Evolutionary conservation across 768 basidiomycete species (phyloP).

Genomic region (Panellus pusillus): DNA sequence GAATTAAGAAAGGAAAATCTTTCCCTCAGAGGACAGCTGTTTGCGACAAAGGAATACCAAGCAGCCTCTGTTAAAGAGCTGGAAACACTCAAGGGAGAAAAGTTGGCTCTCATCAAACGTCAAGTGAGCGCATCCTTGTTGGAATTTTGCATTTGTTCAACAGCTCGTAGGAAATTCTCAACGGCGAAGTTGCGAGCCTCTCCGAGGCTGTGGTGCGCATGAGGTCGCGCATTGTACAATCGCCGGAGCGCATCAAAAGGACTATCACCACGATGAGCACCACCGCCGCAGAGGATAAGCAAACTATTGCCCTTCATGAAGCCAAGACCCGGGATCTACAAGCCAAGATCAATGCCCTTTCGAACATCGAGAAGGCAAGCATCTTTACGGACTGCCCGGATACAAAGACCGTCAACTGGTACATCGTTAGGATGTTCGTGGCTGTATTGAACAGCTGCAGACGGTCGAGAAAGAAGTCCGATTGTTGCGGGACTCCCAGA

Average conservation of each 20-base stretch:
- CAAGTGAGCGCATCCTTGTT: conserved; percentile 43
- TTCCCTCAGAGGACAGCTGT: conserved; percentile 60
- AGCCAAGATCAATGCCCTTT: conserved; percentile 67
- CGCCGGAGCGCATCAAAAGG: conserved; percentile 85
- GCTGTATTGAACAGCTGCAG: conserved; percentile 75
- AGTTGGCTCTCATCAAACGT: conserved; percentile 58
- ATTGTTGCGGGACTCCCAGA: conserved; percentile 62
- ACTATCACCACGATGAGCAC: conserved; percentile 76
- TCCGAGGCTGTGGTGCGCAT: conserved; percentile 64
- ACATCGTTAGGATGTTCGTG: conserved; percentile 59
- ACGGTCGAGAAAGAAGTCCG: conserved; percentile 67
- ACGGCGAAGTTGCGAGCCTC: conserved; percentile 57
- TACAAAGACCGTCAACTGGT: conserved; percentile 2
- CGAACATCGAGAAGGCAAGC: conserved; percentile 72
- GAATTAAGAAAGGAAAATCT: conserved; percentile 60
- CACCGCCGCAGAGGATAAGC: conserved; percentile 71
- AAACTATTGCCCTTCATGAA: conserved; percentile 61
- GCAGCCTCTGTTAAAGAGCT: conserved; percentile 59
- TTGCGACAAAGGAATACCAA: conserved; percentile 69
- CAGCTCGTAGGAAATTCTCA: conserved; percentile 53
- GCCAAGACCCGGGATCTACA: conserved; percentile 77
- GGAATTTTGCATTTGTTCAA: neutral
- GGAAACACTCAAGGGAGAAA: conserved; percentile 72
- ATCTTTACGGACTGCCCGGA: neutral
- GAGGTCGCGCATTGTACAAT: conserved; percentile 80